Evolutionary conservation across 148 eudicot genomes (phyloP).

Genomic region (Nepenthes mirabilis): DNA sequence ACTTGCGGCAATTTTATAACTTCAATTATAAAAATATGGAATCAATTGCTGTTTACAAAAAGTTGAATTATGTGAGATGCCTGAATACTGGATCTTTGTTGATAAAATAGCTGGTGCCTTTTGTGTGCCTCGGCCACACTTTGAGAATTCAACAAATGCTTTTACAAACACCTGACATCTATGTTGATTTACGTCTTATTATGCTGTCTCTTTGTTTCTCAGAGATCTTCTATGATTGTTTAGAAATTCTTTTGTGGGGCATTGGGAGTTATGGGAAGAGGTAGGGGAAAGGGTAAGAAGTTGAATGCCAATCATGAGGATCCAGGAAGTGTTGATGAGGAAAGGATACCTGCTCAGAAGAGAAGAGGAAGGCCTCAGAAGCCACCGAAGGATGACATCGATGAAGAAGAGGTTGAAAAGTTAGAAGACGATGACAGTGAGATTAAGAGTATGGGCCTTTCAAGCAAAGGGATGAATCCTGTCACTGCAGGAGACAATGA

Average conservation of each 20-base stretch:
- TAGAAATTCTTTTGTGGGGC: not conserved
- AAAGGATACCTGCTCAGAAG: constrained; percentile 8
- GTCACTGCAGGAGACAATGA: not conserved
- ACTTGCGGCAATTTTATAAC: too few relatives aligned
- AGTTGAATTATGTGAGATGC: too few relatives aligned
- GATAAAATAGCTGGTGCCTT: too few relatives aligned
- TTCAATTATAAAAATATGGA: too few relatives aligned
- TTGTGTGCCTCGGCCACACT: too few relatives aligned
- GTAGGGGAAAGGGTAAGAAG: constrained; percentile 7
- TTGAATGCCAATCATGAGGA: constrained; percentile 7
- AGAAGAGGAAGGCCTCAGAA: constrained; percentile 16
- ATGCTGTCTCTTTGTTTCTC: not conserved
- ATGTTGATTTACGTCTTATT: too few relatives aligned
- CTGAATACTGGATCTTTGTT: too few relatives aligned
- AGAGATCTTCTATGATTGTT: not conserved
- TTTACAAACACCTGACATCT: too few relatives aligned
- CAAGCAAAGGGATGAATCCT: not conserved
- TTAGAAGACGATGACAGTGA: constrained; percentile 1
- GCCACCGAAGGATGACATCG: constrained; percentile 10
- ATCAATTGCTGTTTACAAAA: too few relatives aligned
- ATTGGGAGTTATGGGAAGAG: constrained; percentile 6
- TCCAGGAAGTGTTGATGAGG: constrained; percentile 9
- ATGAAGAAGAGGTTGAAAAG: constrained; percentile 2
- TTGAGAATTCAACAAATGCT: too few relatives aligned
- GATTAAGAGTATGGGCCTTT: not conserved